Evolutionary conservation across 768 basidiomycete species (phyloP), one percentile per base, ranked within the genome.

Genomic region (Leccinum rimulosum): DNA sequence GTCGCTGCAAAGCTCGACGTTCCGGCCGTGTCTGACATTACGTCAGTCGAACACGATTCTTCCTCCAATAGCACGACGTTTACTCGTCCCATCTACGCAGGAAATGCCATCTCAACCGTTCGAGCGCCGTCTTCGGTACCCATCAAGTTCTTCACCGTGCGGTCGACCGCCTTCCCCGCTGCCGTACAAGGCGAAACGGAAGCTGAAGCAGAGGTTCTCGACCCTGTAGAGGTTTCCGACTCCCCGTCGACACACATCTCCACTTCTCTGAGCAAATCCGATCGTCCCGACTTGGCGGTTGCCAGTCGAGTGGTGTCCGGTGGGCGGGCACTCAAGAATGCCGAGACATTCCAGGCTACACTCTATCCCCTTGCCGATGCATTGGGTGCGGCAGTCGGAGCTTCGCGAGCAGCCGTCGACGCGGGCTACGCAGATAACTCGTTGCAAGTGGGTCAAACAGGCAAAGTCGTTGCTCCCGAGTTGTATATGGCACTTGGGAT

Each of bases 351-450:
- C 76, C 84, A 87, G 54, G 74, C 81, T 31, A 89, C 88, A 10
- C 77, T 98, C 38, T 88, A 94, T 66, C 97, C 97, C 0, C 84
- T 98, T 17, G 97, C 96, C 2, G 97, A 98, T 70, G 86, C 82
- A 2, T 81, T 99, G 22, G 93, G 93, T 43, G 97, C 97, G 9
- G 96, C 96, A 30, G 91, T 99, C 60, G 97, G 97, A 59, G 97
- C 97, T n/a, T 95, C 93, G 19, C 86, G 97, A 55, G 97, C 97
- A 6, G 97, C 97, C 4, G 97, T 99, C 17, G 97, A 99, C 73
- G 93, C 95, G 28, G 97, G 97, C 1, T 98, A 98, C 68, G 94
- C 93, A 30, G 97, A 98, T 74, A 98, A 98, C 76, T 95, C 93
- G 4, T 70, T 98, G 53, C 97, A 99, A 75, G 97, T 99, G n/a